Evolutionary conservation across 108 stramenopile species (phyloP).

Genomic region (Discostella stelligeroides): DNA sequence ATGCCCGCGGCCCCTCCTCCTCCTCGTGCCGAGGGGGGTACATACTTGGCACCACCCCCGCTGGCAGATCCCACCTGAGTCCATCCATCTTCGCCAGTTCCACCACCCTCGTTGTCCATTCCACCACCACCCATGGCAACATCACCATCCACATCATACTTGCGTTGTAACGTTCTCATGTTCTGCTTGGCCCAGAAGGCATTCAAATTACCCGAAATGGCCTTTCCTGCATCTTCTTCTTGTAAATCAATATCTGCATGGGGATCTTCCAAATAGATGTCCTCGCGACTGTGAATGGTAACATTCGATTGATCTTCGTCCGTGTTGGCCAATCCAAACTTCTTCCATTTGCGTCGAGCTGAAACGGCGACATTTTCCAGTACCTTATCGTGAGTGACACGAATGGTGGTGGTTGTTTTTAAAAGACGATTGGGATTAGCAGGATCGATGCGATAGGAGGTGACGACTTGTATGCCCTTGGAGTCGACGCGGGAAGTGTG

Average conservation of each 20-base stretch:
- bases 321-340: slow-evolving; percentile 76
- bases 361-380: slow-evolving; percentile 68
- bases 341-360: slow-evolving; percentile 79
- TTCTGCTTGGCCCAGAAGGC: slow-evolving; percentile 93
- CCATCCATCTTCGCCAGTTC: slow-evolving; percentile 73
- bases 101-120: slow-evolving; percentile 51
- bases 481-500: slow-evolving; percentile 79
- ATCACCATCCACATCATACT: slow-evolving; percentile 83
- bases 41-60: slow-evolving; percentile 65
- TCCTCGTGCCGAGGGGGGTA: slow-evolving; percentile 75
- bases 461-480: slow-evolving; percentile 88
- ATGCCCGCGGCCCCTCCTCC: slow-evolving; percentile 44
- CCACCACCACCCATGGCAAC: slow-evolving; percentile 45
- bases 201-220: slow-evolving; percentile 82
- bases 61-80: slow-evolving; percentile 62
- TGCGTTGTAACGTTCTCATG: slow-evolving; percentile 80
- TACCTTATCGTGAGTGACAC: slow-evolving; percentile 58
- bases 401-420: slow-evolving; percentile 80
- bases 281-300: slow-evolving; percentile 83
- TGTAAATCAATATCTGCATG: slow-evolving; percentile 87
- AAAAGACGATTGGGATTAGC: slow-evolving; percentile 65
- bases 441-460: slow-evolving; percentile 78
- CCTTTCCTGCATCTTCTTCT: slow-evolving; percentile 80
- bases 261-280: slow-evolving; percentile 85
- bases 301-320: slow-evolving; percentile 73